These are phyloP conservation scores for Kwoniella dejecticola DNA, from an alignment of 768 basidiomycete genomes.

Conservation along the genomic window DNA sequence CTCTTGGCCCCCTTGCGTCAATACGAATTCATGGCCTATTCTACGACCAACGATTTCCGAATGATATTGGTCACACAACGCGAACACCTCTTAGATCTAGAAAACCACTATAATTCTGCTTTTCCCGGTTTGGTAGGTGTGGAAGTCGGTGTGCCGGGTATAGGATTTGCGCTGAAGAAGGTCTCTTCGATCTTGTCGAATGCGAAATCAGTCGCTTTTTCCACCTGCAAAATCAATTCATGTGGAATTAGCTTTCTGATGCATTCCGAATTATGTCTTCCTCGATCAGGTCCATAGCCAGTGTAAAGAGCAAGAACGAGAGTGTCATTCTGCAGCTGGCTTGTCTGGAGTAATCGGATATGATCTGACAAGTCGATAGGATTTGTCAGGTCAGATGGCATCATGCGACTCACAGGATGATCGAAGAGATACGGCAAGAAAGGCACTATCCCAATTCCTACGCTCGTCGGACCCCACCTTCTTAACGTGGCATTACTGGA, in stretches of 20 bases:
- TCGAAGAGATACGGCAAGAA: constrained; percentile 55
- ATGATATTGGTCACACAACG: too few species aligned
- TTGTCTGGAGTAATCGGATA: neutral
- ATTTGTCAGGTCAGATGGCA: neutral
- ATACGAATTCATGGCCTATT: too few species aligned
- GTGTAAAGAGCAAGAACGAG: too few species aligned
- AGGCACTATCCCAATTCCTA: constrained; percentile 52
- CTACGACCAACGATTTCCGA: too few species aligned
- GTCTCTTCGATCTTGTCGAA: constrained; percentile 25
- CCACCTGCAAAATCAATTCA: neutral
- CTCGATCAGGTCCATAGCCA: too few species aligned
- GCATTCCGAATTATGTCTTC: too few species aligned
- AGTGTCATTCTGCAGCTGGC: too few species aligned
- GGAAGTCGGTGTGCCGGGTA: constrained; percentile 1
- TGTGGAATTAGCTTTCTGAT: too few species aligned
- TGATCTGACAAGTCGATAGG: neutral
- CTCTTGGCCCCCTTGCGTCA: too few species aligned
- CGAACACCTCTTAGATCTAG: too few species aligned
- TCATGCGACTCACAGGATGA: constrained; percentile 44
- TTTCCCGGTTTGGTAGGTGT: constrained; percentile 3
- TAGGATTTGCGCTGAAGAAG: constrained; percentile 12
- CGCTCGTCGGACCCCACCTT: constrained; percentile 54
- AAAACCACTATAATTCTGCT: neutral
- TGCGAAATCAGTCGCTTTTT: constrained; percentile 10
- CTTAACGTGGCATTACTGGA: constrained; percentile 42